Evolutionary conservation across 2,329 filamentous ascomycete species (phyloP).

Genomic region (Arachnopeziza araneosa): DNA sequence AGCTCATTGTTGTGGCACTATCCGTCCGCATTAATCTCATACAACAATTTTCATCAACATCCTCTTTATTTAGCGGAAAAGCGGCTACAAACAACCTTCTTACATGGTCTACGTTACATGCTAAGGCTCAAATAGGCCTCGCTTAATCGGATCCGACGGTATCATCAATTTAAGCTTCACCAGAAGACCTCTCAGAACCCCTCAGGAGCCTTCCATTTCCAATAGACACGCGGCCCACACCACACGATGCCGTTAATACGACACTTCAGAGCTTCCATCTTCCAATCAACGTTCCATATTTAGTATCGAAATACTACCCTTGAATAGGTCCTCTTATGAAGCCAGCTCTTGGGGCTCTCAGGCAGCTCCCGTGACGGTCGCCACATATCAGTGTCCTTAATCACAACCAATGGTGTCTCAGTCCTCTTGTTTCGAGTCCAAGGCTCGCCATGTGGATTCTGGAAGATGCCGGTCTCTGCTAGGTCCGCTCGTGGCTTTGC

Average conservation of each 20-base stretch:
- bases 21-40: not conserved
- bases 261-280: not conserved
- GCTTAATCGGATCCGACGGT: not conserved
- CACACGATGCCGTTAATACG: not conserved
- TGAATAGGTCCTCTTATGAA: conserved; percentile 12
- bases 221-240: not conserved
- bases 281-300: not conserved
- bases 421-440: conserved; percentile 20
- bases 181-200: not conserved
- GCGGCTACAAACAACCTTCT: not conserved
- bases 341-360: conserved; percentile 19
- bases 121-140: not conserved
- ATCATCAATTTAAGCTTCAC: not conserved
- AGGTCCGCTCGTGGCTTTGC: not conserved
- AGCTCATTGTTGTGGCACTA: not conserved
- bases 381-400: conserved; percentile 22
- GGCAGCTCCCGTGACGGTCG: conserved; percentile 8
- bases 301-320: conserved; percentile 23
- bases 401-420: conserved; percentile 3
- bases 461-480: conserved; percentile 7
- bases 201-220: not conserved
- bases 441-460: conserved; percentile 10
- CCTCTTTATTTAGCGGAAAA: not conserved
- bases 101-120: not conserved
- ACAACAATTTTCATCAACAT: not conserved